phyloP scores from a whole-genome alignment of 2,329 filamentous ascomycete genomes.

The Xylariaceae sp. region DNA sequence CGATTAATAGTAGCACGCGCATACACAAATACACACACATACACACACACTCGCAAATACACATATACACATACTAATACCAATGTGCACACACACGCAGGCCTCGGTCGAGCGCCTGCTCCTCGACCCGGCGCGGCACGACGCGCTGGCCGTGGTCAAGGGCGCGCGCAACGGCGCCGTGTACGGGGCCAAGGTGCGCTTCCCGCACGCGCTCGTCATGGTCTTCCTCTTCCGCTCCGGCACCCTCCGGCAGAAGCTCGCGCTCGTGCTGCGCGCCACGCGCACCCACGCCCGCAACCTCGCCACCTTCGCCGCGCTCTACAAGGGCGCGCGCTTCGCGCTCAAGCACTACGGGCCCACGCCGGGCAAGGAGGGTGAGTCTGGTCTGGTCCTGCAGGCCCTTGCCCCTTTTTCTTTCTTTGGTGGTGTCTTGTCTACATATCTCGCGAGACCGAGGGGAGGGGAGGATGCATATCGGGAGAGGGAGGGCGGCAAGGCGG shows the following conservation, averaged over 20 bases:
- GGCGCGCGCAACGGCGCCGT: conserved; percentile 93
- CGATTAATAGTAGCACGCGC: not conserved
- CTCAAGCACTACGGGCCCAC: conserved; percentile 56
- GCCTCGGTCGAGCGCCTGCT: conserved; percentile 65
- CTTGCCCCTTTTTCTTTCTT: too few relatives aligned
- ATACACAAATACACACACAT: not conserved
- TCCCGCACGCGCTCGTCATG: conserved; percentile 97
- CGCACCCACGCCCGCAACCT: conserved; percentile 86
- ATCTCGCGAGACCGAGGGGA: not conserved
- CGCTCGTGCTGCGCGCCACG: conserved; percentile 77
- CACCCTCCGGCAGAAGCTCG: conserved; percentile 71
- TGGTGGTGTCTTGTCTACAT: too few relatives aligned
- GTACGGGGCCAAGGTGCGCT: conserved; percentile 95
- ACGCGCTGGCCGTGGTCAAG: conserved; percentile 79
- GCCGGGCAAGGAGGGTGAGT: conserved; percentile 50
- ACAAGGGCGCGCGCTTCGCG: conserved; percentile 74
- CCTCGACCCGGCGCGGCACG: conserved; percentile 78
- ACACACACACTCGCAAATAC: not conserved
- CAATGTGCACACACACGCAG: conserved; percentile 32
- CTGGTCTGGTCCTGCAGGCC: too few relatives aligned
- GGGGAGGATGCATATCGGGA: too few relatives aligned
- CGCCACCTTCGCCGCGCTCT: conserved; percentile 82
- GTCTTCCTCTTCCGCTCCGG: conserved; percentile 93
- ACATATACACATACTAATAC: not conserved
- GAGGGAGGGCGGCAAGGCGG: conserved; percentile 19